Evolutionary conservation across 495 filamentous ascomycete genomes (phyloP).

Genomic region (Podospora sp.): DNA sequence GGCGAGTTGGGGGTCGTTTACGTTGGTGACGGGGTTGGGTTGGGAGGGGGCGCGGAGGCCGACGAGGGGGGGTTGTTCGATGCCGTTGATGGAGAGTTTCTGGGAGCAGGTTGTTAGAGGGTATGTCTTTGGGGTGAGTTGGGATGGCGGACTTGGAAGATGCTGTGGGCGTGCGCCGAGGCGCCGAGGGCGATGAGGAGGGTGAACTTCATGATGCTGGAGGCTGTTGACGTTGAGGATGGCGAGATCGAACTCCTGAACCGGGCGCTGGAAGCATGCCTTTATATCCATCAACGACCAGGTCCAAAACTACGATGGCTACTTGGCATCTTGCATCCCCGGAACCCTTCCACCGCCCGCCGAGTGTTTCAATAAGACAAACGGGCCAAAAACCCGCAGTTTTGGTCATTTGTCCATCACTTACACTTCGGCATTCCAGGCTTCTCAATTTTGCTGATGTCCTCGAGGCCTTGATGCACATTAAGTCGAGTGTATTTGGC

Average conservation of each 20-base stretch:
- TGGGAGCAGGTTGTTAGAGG: neutral
- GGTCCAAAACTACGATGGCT: neutral
- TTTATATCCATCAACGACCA: conserved; percentile 2
- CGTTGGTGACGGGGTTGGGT: conserved; percentile 19
- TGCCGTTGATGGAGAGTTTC: conserved; percentile 17
- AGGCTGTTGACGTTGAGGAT: neutral
- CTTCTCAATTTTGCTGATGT: conserved; percentile 1
- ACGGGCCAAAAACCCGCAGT: neutral
- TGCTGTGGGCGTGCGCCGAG: conserved; percentile 16
- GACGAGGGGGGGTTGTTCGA: conserved; percentile 14
- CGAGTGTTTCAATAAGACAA: conserved; percentile 1
- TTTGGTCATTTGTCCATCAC: neutral
- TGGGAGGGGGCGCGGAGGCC: conserved; percentile 16
- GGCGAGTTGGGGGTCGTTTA: conserved; percentile 16
- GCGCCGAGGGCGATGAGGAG: conserved; percentile 2
- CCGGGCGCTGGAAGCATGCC: neutral
- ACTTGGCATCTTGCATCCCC: neutral
- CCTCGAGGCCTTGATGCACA: conserved; percentile 1
- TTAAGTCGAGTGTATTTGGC: neutral
- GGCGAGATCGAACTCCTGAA: no score
- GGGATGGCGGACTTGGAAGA: conserved; percentile 14
- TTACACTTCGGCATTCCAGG: neutral
- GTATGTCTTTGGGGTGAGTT: no score
- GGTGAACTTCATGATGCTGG: conserved; percentile 11
- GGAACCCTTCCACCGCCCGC: neutral